These are phyloP conservation scores for Tetracladium marchalianum DNA, from an alignment of 495 filamentous ascomycete genomes.

Conservation along the genomic window DNA sequence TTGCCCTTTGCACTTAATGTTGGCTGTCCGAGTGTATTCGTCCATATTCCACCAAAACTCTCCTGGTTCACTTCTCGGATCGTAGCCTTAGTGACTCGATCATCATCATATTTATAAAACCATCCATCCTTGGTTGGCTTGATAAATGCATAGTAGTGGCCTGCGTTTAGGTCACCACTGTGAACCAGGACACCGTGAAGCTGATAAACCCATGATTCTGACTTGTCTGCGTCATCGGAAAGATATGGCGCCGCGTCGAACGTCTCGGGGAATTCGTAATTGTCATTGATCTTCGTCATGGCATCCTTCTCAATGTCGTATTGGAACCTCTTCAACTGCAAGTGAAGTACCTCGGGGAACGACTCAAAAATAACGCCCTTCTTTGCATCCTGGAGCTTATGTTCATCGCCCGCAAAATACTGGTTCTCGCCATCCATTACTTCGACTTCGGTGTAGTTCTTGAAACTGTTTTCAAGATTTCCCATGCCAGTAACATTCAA, in stretches of 20 bases:
- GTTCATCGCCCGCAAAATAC: constrained; percentile 81
- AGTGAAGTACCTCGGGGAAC: constrained; percentile 89
- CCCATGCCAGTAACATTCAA: constrained; percentile 92
- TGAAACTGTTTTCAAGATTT: constrained; percentile 88
- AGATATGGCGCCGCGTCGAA: constrained; percentile 88
- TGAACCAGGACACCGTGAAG: constrained; percentile 94
- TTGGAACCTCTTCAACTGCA: constrained; percentile 96
- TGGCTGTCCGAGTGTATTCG: constrained; percentile 37
- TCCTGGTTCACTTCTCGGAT: constrained; percentile 89
- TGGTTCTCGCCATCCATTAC: constrained; percentile 97
- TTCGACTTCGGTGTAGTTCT: constrained; percentile 92
- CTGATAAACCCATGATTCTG: constrained; percentile 82
- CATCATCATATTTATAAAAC: constrained; percentile 97
- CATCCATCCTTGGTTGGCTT: constrained; percentile 85
- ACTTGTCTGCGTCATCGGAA: constrained; percentile 74
- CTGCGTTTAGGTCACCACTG: constrained; percentile 91
- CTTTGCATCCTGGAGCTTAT: constrained; percentile 89
- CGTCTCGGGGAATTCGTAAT: constrained; percentile 91
- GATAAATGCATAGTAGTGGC: constrained; percentile 98
- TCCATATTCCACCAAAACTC: constrained; percentile 88
- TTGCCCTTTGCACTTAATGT: constrained; percentile 31
- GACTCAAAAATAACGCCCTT: constrained; percentile 96
- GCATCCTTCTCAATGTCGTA: constrained; percentile 92
- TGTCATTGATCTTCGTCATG: constrained; percentile 99
- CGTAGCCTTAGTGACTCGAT: constrained; percentile 87